These are phyloP conservation scores for Sarcocystis neurona DNA, from an alignment of 169 alveolate genomes.

Conservation along the genomic window DNA sequence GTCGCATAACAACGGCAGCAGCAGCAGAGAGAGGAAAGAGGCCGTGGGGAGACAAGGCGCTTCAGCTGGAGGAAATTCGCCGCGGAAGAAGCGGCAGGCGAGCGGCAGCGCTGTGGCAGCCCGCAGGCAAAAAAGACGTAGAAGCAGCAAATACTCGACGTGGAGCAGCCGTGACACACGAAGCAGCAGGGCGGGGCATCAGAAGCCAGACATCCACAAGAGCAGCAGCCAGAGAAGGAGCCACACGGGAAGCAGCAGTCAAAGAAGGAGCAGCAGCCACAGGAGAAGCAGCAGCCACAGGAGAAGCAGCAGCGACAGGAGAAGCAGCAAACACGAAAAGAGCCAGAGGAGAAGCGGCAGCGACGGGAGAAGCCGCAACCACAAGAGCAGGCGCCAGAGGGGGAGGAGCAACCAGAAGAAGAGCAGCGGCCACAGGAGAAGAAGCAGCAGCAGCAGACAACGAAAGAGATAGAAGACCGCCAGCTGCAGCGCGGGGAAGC, in stretches of 20 bases:
- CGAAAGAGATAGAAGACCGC: neutral
- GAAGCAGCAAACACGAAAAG: conserved; percentile 7
- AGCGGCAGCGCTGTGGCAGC: neutral
- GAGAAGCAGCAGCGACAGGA: neutral
- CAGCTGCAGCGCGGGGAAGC: neutral
- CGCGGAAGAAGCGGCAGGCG: neutral
- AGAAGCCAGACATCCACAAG: conserved; percentile 5
- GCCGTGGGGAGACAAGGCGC: no score
- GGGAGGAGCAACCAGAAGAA: neutral
- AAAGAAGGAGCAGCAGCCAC: conserved; percentile 25
- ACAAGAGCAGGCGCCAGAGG: neutral
- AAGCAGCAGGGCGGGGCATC: neutral
- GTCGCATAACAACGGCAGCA: no score
- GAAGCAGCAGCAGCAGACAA: neutral
- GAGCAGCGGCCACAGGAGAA: neutral
- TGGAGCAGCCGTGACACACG: no score
- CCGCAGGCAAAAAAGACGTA: neutral
- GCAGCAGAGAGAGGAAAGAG: no score
- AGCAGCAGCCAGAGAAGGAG: no score
- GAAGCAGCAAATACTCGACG: neutral
- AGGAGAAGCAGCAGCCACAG: neutral
- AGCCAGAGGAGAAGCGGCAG: conserved; percentile 36
- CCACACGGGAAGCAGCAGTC: conserved; percentile 21
- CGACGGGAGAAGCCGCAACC: conserved; percentile 23
- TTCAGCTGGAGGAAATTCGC: neutral